Conservation (phyloP, 306 rosid genomes). For the Gillenia trifoliata region DNA sequence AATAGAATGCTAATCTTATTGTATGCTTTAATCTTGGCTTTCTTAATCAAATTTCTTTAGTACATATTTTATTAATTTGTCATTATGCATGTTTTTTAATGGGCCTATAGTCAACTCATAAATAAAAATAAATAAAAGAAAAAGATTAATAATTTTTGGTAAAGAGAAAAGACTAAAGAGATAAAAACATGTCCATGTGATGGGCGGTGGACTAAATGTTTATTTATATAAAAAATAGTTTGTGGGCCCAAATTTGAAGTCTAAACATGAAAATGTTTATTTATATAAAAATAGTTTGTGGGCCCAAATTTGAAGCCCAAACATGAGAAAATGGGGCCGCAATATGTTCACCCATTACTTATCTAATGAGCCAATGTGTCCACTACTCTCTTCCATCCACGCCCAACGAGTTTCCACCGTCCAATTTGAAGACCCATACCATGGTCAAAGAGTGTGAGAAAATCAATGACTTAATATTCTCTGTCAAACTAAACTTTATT, state of each 20-base stretch:
- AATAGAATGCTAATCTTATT: too few relatives aligned
- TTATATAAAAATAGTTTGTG: not conserved
- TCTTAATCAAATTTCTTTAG: too few relatives aligned
- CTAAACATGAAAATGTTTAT: not conserved
- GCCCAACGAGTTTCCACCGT: not conserved
- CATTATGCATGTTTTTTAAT: too few relatives aligned
- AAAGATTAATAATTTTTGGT: not conserved
- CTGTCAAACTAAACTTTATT: too few relatives aligned
- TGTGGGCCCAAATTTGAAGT: conserved; percentile 12
- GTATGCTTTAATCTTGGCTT: too few relatives aligned
- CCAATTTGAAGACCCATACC: too few relatives aligned
- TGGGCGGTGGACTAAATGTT: conserved; percentile 36
- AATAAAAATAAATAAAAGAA: not conserved
- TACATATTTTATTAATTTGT: not conserved
- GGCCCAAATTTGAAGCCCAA: not conserved
- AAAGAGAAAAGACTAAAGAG: not conserved
- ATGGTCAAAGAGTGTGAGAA: too few relatives aligned
- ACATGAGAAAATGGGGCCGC: too few relatives aligned
- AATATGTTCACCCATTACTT: not conserved
- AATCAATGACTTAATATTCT: too few relatives aligned
- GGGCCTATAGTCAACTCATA: not conserved
- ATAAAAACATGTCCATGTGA: conserved; percentile 10
- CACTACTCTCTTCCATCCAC: not conserved
- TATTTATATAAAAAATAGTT: conserved; percentile 8
- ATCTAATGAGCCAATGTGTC: too few relatives aligned